phyloP scores from a whole-genome alignment of 768 basidiomycete genomes.

The Termitomyces sp. region DNA sequence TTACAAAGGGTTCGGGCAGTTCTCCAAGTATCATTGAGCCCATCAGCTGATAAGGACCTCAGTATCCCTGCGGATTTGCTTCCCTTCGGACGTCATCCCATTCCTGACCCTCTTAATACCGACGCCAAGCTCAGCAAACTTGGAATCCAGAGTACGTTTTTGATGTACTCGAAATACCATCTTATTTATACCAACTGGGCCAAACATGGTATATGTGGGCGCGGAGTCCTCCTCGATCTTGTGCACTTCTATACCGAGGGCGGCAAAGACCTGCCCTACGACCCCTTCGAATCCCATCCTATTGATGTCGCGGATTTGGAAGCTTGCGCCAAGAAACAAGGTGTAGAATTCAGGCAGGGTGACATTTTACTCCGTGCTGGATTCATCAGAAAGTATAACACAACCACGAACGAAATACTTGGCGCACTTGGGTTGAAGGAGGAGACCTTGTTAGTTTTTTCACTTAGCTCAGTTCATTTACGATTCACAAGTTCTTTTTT shows the following conservation, averaged over 20 bases:
- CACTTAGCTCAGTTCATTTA: background rate
- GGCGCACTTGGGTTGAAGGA: slow-evolving; percentile 31
- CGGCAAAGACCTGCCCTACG: slow-evolving; percentile 41
- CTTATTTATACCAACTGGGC: slow-evolving; percentile 59
- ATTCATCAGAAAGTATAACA: slow-evolving; percentile 51
- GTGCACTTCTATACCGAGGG: slow-evolving; percentile 43
- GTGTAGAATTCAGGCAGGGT: slow-evolving; percentile 49
- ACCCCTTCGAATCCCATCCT: slow-evolving; percentile 52
- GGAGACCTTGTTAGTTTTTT: slow-evolving; percentile 45
- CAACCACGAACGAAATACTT: slow-evolving; percentile 33
- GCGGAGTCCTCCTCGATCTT: slow-evolving; percentile 64
- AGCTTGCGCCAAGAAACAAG: slow-evolving; percentile 51
- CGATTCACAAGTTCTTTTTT: background rate
- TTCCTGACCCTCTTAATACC: slow-evolving; percentile 43
- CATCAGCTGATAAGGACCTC: background rate
- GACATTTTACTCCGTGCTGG: slow-evolving; percentile 60
- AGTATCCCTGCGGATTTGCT: slow-evolving; percentile 40
- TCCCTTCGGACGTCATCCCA: slow-evolving; percentile 35
- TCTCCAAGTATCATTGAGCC: background rate
- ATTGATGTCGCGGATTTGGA: slow-evolving; percentile 38
- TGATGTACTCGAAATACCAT: slow-evolving; percentile 15
- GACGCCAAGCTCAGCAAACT: slow-evolving; percentile 41
- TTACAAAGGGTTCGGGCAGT: slow-evolving; percentile 49
- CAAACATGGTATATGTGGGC: slow-evolving; percentile 61
- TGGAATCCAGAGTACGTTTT: slow-evolving; percentile 50